These are phyloP conservation scores for Candida andamanensis DNA, from an alignment of 805 yeast genomes.

Conservation along the genomic window DNA sequence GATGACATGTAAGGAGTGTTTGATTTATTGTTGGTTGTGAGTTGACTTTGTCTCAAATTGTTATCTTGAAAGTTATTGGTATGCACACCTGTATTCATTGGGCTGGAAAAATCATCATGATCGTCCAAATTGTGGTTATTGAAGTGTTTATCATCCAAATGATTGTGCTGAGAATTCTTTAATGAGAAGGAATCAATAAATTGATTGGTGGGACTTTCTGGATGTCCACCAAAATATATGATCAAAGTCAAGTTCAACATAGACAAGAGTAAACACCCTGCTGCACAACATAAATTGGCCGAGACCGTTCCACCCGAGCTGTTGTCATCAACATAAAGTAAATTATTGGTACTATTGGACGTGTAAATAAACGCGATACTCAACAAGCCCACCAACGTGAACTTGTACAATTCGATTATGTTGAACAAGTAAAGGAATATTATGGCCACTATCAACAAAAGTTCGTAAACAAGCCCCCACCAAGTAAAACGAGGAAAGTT, in stretches of 20 bases:
- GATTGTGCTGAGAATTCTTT: slow-evolving; percentile 38
- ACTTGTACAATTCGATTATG: slow-evolving; percentile 64
- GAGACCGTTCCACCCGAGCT: slow-evolving; percentile 23
- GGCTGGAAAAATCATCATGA: slow-evolving; percentile 23
- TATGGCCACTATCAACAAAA: slow-evolving; percentile 51
- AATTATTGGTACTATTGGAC: slow-evolving; percentile 74
- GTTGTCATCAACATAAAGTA: slow-evolving; percentile 59
- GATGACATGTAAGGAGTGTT: slow-evolving; percentile 43
- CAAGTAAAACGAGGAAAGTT: slow-evolving; percentile 80
- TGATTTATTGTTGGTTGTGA: slow-evolving; percentile 26
- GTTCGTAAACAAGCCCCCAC: slow-evolving; percentile 92
- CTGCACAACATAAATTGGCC: slow-evolving; percentile 79
- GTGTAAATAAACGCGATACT: slow-evolving; percentile 78
- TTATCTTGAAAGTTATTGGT: slow-evolving; percentile 20
- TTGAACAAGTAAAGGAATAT: slow-evolving; percentile 53
- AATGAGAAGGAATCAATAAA: slow-evolving; percentile 80
- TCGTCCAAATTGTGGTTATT: slow-evolving; percentile 14
- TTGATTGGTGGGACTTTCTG: slow-evolving; percentile 79
- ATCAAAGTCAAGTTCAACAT: slow-evolving; percentile 84
- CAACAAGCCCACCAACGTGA: slow-evolving; percentile 49
- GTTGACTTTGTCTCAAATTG: slow-evolving; percentile 33
- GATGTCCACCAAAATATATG: slow-evolving; percentile 84
- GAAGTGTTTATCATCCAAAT: slow-evolving; percentile 19
- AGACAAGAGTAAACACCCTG: slow-evolving; percentile 81
- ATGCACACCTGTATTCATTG: slow-evolving; percentile 2